Evolutionary conservation across 495 filamentous ascomycete genomes (phyloP).

Genomic region (Lasiosphaeris hirsuta): DNA sequence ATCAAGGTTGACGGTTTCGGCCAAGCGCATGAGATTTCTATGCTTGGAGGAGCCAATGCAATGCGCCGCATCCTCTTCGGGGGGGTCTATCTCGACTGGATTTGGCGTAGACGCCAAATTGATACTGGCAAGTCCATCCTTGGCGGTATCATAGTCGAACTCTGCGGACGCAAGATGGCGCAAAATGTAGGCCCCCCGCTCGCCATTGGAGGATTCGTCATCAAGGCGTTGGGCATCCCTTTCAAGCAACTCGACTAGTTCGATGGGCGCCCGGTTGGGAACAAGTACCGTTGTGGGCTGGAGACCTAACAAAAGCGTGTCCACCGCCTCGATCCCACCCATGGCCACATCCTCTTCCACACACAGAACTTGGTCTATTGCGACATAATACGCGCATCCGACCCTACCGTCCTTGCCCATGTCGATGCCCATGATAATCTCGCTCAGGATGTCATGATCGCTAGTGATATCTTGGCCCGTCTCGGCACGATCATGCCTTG

Average conservation of each 20-base stretch:
- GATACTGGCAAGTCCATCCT: constrained; percentile 60
- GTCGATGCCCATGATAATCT: constrained; percentile 84
- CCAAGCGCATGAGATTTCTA: constrained; percentile 66
- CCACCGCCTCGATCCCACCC: constrained; percentile 66
- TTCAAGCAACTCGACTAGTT: constrained; percentile 46
- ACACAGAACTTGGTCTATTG: constrained; percentile 68
- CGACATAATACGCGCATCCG: constrained; percentile 85
- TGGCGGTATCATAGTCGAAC: constrained; percentile 70
- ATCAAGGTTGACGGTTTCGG: constrained; percentile 72
- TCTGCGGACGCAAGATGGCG: constrained; percentile 72
- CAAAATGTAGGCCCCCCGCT: constrained; percentile 60
- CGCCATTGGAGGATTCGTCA: constrained; percentile 18
- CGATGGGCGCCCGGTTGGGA: constrained; percentile 66
- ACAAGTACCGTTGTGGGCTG: constrained; percentile 78
- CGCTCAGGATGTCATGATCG: constrained; percentile 56
- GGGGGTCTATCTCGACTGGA: constrained; percentile 55
- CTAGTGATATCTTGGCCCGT: not conserved
- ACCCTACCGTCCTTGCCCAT: constrained; percentile 66
- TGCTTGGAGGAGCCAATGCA: constrained; percentile 54
- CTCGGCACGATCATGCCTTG: not conserved
- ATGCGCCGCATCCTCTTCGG: constrained; percentile 42
- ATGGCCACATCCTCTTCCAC: constrained; percentile 78
- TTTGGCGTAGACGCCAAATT: constrained; percentile 49
- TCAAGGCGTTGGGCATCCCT: constrained; percentile 37
- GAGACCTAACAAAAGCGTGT: constrained; percentile 71